These are phyloP conservation scores for Venturia pyrina DNA, from an alignment of 2,329 filamentous ascomycete species.

Conservation along the genomic window DNA sequence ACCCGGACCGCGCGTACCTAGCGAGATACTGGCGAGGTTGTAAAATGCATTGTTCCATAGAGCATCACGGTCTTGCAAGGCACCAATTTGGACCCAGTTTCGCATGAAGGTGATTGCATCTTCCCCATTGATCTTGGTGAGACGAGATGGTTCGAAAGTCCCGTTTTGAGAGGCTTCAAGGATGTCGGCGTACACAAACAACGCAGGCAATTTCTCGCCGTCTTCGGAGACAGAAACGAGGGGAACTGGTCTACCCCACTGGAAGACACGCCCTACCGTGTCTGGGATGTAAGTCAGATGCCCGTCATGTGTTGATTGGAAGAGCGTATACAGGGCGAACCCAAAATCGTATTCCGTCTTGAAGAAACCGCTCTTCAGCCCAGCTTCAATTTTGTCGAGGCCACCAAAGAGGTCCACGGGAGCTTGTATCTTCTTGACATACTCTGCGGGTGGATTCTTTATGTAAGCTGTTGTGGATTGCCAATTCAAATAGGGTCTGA, in stretches of 20 bases:
- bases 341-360: conserved; percentile 24
- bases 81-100: conserved; percentile 37
- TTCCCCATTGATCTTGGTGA: conserved; percentile 47
- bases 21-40: conserved; percentile 32
- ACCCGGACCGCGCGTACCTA: conserved; percentile 30
- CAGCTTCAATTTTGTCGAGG: conserved; percentile 28
- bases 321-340: conserved; percentile 42
- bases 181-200: conserved; percentile 44
- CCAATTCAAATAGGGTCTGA: conserved; percentile 37
- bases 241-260: conserved; percentile 37
- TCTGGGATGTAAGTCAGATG: conserved; percentile 51
- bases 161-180: conserved; percentile 31
- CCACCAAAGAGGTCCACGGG: conserved; percentile 32
- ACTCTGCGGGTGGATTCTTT: conserved; percentile 36
- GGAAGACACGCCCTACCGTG: conserved; percentile 42
- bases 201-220: conserved; percentile 46
- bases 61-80: conserved; percentile 47
- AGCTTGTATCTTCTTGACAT: conserved; percentile 34
- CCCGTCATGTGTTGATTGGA: conserved; percentile 51
- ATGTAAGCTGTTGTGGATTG: conserved; percentile 35
- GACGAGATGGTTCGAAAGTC: conserved; percentile 36
- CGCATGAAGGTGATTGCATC: conserved; percentile 41
- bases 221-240: conserved; percentile 53
- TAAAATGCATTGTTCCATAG: conserved; percentile 44
- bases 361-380: conserved; percentile 23